phyloP scores from a whole-genome alignment of 345 rosid species.

The Acer negundo region DNA sequence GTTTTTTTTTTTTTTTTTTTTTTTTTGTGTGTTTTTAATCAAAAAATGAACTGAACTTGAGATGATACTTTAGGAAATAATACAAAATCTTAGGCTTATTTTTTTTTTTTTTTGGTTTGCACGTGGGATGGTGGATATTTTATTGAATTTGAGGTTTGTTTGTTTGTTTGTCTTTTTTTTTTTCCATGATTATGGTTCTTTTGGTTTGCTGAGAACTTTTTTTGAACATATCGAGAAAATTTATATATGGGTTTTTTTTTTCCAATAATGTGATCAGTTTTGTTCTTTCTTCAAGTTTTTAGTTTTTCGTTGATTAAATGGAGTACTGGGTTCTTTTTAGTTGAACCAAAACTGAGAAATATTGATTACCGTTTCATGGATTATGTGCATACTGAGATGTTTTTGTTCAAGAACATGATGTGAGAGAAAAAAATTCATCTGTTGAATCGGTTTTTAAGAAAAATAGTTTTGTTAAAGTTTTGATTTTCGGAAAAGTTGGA shows the following conservation, averaged over 20 bases:
- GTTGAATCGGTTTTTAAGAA: background rate
- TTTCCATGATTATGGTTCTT: background rate
- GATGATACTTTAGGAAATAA: background rate
- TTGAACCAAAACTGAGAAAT: background rate
- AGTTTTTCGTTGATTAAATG: background rate
- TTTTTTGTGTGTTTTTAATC: background rate
- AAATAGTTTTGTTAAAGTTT: background rate
- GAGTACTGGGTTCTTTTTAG: background rate
- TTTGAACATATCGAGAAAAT: background rate
- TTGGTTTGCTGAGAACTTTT: background rate
- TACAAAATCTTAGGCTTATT: background rate
- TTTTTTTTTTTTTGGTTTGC: background rate
- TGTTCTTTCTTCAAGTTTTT: background rate
- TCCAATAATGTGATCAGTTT: background rate
- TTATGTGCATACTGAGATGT: background rate
- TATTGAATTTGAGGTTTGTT: background rate
- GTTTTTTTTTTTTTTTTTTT: too few relatives aligned
- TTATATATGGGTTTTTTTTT: background rate
- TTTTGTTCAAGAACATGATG: background rate
- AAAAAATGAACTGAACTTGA: background rate
- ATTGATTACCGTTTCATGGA: background rate
- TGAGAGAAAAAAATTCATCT: background rate
- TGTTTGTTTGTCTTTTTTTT: too few relatives aligned
- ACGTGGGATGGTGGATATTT: background rate
- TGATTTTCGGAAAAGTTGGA: background rate